Evolutionary conservation across 1,284 basidiomycete genomes (phyloP).

Genomic region (Flammula alnicola): DNA sequence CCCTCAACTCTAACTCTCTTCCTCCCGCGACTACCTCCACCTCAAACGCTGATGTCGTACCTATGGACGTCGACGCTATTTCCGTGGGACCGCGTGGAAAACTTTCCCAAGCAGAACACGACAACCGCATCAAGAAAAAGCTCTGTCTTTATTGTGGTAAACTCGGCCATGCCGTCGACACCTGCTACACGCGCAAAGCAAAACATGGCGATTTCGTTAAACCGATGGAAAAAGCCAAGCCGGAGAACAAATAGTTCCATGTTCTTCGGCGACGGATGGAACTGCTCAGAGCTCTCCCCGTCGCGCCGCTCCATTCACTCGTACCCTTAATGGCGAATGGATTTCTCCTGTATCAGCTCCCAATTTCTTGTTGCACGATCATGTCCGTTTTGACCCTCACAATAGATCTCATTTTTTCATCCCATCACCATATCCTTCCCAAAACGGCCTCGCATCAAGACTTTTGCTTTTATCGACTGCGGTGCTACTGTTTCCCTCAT

Average conservation of each 20-base stretch:
- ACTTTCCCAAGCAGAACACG: background rate
- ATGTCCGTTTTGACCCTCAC: constrained; percentile 15
- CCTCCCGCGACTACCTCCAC: background rate
- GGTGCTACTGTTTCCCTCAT: constrained; percentile 41
- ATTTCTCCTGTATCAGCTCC: constrained; percentile 3
- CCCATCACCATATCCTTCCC: constrained; percentile 35
- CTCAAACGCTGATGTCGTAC: constrained; percentile 8
- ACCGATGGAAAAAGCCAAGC: constrained; percentile 7
- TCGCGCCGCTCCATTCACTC: too few relatives aligned
- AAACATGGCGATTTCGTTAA: background rate
- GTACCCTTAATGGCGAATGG: constrained; percentile 7
- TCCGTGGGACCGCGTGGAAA: background rate
- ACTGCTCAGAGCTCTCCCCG: too few relatives aligned
- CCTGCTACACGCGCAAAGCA: constrained; percentile 4
- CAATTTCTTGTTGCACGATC: constrained; percentile 4
- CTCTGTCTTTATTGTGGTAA: constrained; percentile 9
- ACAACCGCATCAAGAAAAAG: constrained; percentile 1
- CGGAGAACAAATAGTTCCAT: constrained; percentile 4
- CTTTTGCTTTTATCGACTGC: constrained; percentile 40
- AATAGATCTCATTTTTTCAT: constrained; percentile 40
- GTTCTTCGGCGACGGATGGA: constrained; percentile 4
- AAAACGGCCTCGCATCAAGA: constrained; percentile 30
- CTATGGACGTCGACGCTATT: constrained; percentile 12
- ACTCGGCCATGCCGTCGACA: background rate
- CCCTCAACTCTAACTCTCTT: background rate